These are phyloP conservation scores for Pyrenochaeta sp. DNA, from an alignment of 2,329 filamentous ascomycete species.

Conservation along the genomic window DNA sequence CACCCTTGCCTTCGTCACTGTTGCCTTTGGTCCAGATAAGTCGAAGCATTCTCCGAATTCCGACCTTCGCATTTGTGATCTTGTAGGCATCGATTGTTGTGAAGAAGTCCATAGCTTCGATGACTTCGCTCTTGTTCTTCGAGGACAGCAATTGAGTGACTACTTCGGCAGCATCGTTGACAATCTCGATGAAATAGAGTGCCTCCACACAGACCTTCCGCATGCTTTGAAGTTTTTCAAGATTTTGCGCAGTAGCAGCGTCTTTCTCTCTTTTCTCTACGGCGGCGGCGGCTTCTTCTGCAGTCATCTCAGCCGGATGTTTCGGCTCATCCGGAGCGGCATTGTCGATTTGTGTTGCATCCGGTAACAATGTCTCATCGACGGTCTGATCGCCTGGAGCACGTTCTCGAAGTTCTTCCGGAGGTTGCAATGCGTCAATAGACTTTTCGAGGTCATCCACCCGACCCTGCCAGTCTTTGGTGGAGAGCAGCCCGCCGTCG, in stretches of 20 bases:
- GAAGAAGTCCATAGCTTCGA: conserved; percentile 99
- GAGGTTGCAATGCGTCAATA: conserved; percentile 80
- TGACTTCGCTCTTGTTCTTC: conserved; percentile 97
- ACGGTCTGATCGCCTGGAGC: conserved; percentile 70
- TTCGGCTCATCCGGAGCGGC: conserved; percentile 40
- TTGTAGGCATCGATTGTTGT: conserved; percentile 95
- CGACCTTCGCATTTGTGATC: conserved; percentile 88
- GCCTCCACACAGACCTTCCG: conserved; percentile 93
- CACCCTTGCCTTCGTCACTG: conserved; percentile 97
- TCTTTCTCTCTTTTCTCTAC: conserved; percentile 84
- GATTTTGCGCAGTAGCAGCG: conserved; percentile 85
- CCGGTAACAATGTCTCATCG: conserved; percentile 81
- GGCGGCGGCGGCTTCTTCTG: conserved; percentile 76
- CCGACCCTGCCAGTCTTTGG: conserved; percentile 84
- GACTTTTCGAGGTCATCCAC: conserved; percentile 84
- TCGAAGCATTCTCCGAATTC: conserved; percentile 93
- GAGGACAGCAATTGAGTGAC: conserved; percentile 90
- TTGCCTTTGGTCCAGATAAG: conserved; percentile 99
- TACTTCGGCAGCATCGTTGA: conserved; percentile 80
- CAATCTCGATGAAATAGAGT: conserved; percentile 88
- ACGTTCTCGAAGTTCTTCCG: conserved; percentile 75
- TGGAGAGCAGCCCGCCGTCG: conserved; percentile 79
- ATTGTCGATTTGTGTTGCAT: conserved; percentile 79
- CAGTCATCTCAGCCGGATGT: conserved; percentile 73
- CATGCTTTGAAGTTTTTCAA: conserved; percentile 86